Evolutionary conservation across 176 grass and related monocot species (phyloP), one percentile per base, ranked within the genome.

Genomic region (Bothriochloa decipiens): DNA sequence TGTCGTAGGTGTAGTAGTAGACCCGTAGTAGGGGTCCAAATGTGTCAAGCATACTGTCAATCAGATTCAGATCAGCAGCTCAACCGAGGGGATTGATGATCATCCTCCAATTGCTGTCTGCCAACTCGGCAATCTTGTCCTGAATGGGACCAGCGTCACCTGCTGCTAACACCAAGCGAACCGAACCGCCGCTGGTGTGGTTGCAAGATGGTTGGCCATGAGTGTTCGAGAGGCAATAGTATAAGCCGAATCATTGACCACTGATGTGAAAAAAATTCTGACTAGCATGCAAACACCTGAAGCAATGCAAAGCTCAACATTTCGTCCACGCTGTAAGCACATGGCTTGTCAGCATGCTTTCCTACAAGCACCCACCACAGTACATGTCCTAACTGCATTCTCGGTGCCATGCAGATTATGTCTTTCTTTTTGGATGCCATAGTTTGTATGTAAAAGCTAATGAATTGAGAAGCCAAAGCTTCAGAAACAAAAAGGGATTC

Each of bases 91-190:
- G 18, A 60, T 0, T 11, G 55, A 23, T 60, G 22, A 60, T 11
- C 22, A 60, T 22, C 55, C 27, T 46, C 65, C 28, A 12, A 39
- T 65, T 50, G 58, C 58, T 22, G 42, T n/a, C 45, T 13, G 61
- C 72, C 68, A 73, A 47, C 52, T 80, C 41, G 16, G n/a, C 58
- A 80, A 1, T 77, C 36, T 61, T 70, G 65, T 85, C 65, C 39
- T 45, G n/a, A 60, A 1, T 60, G 6, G 26, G 4, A 28, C 80
- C 13, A 71, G 9, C 32, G 3, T 26, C 28, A 32, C 6, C 17
- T 4, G 13, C 65, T 70, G 20, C 25, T 29, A 26, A 45, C 14
- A 70, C 68, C 68, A 70, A 63, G 37, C 11, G 3, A 70, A 63
- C 57, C 11, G 3, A 55, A 55, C 52, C 52, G 7, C 0, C 53